phyloP scores from a whole-genome alignment of 495 filamentous ascomycete species.

The Entonaema liquescens region DNA sequence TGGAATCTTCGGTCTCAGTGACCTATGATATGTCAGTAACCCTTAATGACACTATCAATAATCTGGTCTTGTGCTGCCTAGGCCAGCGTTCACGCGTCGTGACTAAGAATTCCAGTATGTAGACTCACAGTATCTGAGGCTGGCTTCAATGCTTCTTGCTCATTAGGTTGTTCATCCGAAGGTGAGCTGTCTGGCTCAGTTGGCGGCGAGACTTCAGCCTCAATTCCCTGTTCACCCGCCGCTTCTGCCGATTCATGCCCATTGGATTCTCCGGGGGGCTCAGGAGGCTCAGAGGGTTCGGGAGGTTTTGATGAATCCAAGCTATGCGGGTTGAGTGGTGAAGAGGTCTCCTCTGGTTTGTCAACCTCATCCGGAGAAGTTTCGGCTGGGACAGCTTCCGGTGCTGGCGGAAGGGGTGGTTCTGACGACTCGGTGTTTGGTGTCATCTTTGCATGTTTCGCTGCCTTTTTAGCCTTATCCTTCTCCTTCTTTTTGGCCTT shows the following conservation, averaged over 20 bases:
- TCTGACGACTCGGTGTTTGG: constrained; percentile 41
- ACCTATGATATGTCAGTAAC: constrained; percentile 11
- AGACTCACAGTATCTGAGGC: constrained; percentile 14
- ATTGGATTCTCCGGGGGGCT: constrained; percentile 13
- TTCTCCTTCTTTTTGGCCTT: constrained; percentile 25
- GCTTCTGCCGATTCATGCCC: constrained; percentile 7
- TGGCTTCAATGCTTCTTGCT: constrained; percentile 1
- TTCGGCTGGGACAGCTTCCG: constrained; percentile 27
- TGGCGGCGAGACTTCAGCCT: constrained; percentile 3
- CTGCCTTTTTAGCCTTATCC: constrained; percentile 33
- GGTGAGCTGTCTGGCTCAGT: constrained; percentile 11
- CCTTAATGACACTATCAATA: background rate
- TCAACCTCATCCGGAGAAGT: constrained; percentile 20
- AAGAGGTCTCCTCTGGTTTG: constrained; percentile 26
- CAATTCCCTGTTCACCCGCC: constrained; percentile 6
- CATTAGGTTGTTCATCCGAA: background rate
- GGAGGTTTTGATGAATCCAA: background rate
- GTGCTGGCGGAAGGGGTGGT: constrained; percentile 19
- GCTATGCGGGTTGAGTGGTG: background rate
- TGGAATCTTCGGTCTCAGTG: background rate
- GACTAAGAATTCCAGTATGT: background rate
- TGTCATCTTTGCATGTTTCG: constrained; percentile 40
- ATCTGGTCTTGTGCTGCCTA: background rate
- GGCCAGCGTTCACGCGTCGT: background rate
- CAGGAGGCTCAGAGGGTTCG: constrained; percentile 24